Evolutionary conservation across 2,329 filamentous ascomycete species (phyloP).

Genomic region (Aspergillus terreus): DNA sequence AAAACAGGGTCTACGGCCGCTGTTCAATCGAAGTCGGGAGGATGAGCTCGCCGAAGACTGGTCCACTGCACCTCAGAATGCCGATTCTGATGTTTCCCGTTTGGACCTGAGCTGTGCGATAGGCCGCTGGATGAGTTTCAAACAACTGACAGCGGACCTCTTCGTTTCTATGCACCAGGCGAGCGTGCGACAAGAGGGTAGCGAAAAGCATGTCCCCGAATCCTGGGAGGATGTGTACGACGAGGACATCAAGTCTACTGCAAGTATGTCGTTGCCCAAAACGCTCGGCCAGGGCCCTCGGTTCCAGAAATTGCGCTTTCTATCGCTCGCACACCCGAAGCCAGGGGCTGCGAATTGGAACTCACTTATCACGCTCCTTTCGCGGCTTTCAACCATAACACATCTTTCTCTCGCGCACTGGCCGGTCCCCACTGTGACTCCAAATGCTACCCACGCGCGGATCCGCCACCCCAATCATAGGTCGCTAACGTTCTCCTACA

Average conservation of each 20-base stretch:
- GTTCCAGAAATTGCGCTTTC: constrained; percentile 53
- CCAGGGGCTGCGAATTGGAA: constrained; percentile 49
- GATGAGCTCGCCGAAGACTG: constrained; percentile 16
- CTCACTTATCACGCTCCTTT: constrained; percentile 51
- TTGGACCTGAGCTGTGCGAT: constrained; percentile 53
- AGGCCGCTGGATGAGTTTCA: constrained; percentile 47
- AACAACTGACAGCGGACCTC: constrained; percentile 45
- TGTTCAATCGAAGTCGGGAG: constrained; percentile 39
- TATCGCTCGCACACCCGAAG: constrained; percentile 55
- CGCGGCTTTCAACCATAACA: constrained; percentile 54
- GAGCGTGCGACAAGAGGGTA: not conserved
- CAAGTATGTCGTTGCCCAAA: constrained; percentile 13
- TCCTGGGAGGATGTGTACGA: constrained; percentile 40
- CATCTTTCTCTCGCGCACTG: constrained; percentile 62
- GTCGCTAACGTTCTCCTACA: constrained; percentile 43
- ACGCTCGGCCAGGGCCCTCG: constrained; percentile 26
- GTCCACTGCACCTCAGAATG: constrained; percentile 4
- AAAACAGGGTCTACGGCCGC: constrained; percentile 45
- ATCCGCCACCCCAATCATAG: constrained; percentile 38
- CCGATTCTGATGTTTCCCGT: constrained; percentile 43
- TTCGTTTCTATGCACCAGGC: constrained; percentile 23
- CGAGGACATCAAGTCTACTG: constrained; percentile 4
- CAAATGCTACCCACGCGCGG: constrained; percentile 47
- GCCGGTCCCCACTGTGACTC: constrained; percentile 57
- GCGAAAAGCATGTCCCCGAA: constrained; percentile 23